Evolutionary conservation across 2,329 filamentous ascomycete genomes (phyloP).

Genomic region (Macrophomina pseudophaseolina): DNA sequence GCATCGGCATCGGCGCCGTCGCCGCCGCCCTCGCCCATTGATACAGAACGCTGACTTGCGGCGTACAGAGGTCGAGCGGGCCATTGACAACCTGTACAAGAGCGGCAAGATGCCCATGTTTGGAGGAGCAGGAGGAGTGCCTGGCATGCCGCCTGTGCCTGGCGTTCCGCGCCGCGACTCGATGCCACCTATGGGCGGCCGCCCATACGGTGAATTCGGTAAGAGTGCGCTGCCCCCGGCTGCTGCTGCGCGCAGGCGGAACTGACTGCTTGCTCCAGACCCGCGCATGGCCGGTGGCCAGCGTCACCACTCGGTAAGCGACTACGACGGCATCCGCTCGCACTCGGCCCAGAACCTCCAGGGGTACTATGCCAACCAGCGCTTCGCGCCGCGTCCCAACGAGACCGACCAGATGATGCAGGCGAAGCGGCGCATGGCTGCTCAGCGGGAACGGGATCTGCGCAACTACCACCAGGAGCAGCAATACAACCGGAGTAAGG

Average conservation of each 20-base stretch:
- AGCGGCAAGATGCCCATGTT: slow-evolving; percentile 73
- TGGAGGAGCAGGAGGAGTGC: slow-evolving; percentile 51
- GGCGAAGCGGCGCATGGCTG: slow-evolving; percentile 98
- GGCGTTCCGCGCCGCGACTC: slow-evolving; percentile 73
- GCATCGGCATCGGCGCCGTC: background rate
- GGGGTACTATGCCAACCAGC: slow-evolving; percentile 92
- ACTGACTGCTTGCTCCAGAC: slow-evolving; percentile 57
- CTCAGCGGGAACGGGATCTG: slow-evolving; percentile 97
- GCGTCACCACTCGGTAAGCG: slow-evolving; percentile 83
- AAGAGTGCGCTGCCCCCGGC: slow-evolving; percentile 16
- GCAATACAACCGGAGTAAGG: slow-evolving; percentile 99
- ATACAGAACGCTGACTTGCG: background rate
- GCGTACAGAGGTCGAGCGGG: slow-evolving; percentile 85
- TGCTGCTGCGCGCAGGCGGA: slow-evolving; percentile 19
- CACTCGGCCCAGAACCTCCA: slow-evolving; percentile 81
- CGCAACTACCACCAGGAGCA: slow-evolving; percentile 99
- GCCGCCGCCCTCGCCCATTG: background rate
- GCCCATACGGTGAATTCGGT: slow-evolving; percentile 48
- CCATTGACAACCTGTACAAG: slow-evolving; percentile 93
- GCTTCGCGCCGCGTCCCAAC: slow-evolving; percentile 84
- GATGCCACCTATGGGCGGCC: slow-evolving; percentile 65
- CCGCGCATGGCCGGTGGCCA: slow-evolving; percentile 70
- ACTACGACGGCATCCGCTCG: slow-evolving; percentile 78
- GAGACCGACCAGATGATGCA: slow-evolving; percentile 99
- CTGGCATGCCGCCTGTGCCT: slow-evolving; percentile 15